These are phyloP conservation scores for Cyberlindnera samutprakarnensis DNA, from an alignment of 805 yeast species.

Conservation along the genomic window DNA sequence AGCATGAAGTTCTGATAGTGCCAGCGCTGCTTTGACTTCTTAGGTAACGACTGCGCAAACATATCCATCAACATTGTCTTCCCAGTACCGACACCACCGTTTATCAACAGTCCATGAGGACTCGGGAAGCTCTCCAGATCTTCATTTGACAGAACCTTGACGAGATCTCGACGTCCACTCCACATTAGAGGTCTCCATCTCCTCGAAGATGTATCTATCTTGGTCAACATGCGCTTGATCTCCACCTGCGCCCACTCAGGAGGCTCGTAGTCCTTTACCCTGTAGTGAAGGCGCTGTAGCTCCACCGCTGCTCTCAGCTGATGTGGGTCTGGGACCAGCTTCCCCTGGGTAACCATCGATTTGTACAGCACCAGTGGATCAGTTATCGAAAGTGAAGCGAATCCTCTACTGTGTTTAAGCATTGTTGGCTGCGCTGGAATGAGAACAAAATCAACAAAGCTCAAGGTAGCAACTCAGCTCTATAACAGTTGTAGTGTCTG, in stretches of 20 bases:
- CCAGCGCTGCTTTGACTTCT: slow-evolving; percentile 57
- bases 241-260: slow-evolving; percentile 9
- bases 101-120: slow-evolving; percentile 57
- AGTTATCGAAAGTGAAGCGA: slow-evolving; percentile 31
- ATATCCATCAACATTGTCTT: slow-evolving; percentile 69
- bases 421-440: neutral
- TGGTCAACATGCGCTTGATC: slow-evolving; percentile 6
- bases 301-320: slow-evolving; percentile 58
- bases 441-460: too few species aligned
- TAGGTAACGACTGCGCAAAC: slow-evolving; percentile 59
- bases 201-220: slow-evolving; percentile 1
- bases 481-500: too few species aligned
- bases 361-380: slow-evolving; percentile 58
- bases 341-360: slow-evolving; percentile 42
- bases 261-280: slow-evolving; percentile 55
- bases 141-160: slow-evolving; percentile 48
- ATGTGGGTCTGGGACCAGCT: slow-evolving; percentile 44
- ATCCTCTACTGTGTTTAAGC: slow-evolving; percentile 1
- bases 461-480: too few species aligned
- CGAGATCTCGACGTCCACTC: slow-evolving; percentile 27
- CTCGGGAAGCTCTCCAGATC: slow-evolving; percentile 37
- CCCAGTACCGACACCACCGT: slow-evolving; percentile 70
- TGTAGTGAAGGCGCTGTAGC: slow-evolving; percentile 50
- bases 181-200: slow-evolving; percentile 5
- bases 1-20: slow-evolving; percentile 65